phyloP scores from a whole-genome alignment of 169 alveolate species.

The Plasmodium relictum region DNA sequence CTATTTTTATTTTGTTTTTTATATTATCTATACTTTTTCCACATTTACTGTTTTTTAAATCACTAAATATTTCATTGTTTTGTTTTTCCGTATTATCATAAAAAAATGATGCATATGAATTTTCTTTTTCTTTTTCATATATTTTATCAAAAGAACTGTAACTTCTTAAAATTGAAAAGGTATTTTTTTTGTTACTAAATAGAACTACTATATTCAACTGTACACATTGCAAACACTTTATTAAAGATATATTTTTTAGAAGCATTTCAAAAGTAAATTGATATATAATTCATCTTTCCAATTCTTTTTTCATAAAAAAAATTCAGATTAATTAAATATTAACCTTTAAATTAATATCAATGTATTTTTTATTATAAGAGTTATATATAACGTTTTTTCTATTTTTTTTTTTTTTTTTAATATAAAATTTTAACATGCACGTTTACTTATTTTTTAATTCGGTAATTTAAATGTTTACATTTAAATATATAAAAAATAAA shows the following conservation, averaged over 20 bases:
- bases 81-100: slow-evolving; percentile 3
- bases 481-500: too few species aligned
- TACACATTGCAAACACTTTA: slow-evolving; percentile 38
- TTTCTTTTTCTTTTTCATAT: slow-evolving; percentile 15
- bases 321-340: neutral
- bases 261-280: slow-evolving; percentile 53
- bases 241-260: slow-evolving; percentile 31
- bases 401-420: too few species aligned
- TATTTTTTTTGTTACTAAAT: slow-evolving; percentile 26
- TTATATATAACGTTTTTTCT: too few species aligned
- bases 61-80: neutral
- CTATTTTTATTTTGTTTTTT: neutral
- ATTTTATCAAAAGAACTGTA: slow-evolving; percentile 14
- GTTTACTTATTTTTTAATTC: too few species aligned
- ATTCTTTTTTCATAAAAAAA: slow-evolving; percentile 17
- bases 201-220: slow-evolving; percentile 42
- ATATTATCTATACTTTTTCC: slow-evolving; percentile 8
- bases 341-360: neutral
- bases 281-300: slow-evolving; percentile 33
- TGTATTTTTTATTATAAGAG: too few species aligned
- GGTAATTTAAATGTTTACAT: too few species aligned
- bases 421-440: too few species aligned
- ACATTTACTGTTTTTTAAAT: neutral
- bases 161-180: slow-evolving; percentile 9
- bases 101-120: slow-evolving; percentile 1